A percentile compares a stretch with the other conserved stretches of the same genome.
phyloP scores from a whole-genome alignment of 2,329 filamentous ascomycete species.

The Ceratocystis cubensis region DNA sequence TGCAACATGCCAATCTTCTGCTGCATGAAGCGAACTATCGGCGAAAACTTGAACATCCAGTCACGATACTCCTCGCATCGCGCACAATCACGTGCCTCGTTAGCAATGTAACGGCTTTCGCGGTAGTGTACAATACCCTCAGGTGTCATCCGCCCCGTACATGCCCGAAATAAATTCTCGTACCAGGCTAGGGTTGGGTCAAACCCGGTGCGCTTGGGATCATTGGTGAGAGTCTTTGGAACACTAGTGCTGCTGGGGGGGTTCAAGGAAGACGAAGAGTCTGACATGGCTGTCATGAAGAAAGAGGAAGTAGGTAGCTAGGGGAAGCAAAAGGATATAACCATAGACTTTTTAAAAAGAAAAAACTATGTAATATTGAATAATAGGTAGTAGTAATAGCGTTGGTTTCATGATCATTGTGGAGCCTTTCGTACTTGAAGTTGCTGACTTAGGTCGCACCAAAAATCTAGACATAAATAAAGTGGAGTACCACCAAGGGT shows the following conservation, averaged over 20 bases:
- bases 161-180: conserved; percentile 75
- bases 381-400: background rate
- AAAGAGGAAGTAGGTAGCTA: background rate
- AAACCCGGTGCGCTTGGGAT: conserved; percentile 50
- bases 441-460: conserved; percentile 2
- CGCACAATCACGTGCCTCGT: conserved; percentile 66
- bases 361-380: background rate
- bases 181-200: conserved; percentile 52
- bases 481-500: background rate
- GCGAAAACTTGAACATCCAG: conserved; percentile 74
- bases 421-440: background rate
- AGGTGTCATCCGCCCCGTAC: conserved; percentile 57
- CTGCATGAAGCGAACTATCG: conserved; percentile 73
- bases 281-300: conserved; percentile 4
- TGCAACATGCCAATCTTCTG: conserved; percentile 70
- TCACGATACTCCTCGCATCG: conserved; percentile 71
- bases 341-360: too few relatives aligned
- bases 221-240: conserved; percentile 38
- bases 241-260: background rate
- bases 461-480: background rate
- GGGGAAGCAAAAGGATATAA: background rate
- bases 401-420: background rate
- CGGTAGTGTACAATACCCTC: conserved; percentile 66
- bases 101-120: conserved; percentile 57
- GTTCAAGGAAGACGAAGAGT: background rate